Evolutionary conservation across 2,329 filamentous ascomycete species (phyloP), one percentile per base, ranked within the genome.

Genomic region (Diaporthe citriasiana): DNA sequence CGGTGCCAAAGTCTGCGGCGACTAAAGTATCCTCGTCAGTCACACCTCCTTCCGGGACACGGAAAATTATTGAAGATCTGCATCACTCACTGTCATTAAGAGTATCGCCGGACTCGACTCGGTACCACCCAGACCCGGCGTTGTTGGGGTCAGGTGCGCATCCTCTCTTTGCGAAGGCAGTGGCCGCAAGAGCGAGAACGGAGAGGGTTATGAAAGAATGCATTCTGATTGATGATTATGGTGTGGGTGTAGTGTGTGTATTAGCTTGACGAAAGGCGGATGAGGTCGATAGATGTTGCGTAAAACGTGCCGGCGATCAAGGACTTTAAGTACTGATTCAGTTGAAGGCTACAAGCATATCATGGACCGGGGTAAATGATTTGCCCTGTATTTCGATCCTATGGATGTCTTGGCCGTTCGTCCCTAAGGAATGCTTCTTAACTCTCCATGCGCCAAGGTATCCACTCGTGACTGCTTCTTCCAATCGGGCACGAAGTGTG

Each of bases 81-180:
- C 2, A 19, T 66, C 60, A 66, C 60, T 66, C 25, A 66, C 60
- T 66, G 30, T 35, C 60, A 19, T 66, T 51, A 12, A 66, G 22
- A 25, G 27, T 50, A 9, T 66, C 60, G 7, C 60, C 60, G 10
- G 7, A 13, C 12, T 15, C 60, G 17, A 66, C 60, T 4, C 13
- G 42, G 30, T 66, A 66, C 60, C 60, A 66, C 12, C 60, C 60
- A n/a, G 30, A 38, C 9, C 60, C 60, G 8, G 22, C 30, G 4
- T 66, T 50, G 60, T 66, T 66, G 27, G 60, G 60, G 30, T 66
- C 60, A 7, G 22, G 42, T 15, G 19, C 22, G 25, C 60, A 66
- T 35, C 60, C 60, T 8, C 60, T 66, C 60, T 66, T 50, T 17
- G 60, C 60, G 22, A 66, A 30, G 4, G 60, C 60, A 25, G 60